Evolutionary conservation across 2,329 filamentous ascomycete genomes (phyloP).

Genomic region (Alternaria sp.): DNA sequence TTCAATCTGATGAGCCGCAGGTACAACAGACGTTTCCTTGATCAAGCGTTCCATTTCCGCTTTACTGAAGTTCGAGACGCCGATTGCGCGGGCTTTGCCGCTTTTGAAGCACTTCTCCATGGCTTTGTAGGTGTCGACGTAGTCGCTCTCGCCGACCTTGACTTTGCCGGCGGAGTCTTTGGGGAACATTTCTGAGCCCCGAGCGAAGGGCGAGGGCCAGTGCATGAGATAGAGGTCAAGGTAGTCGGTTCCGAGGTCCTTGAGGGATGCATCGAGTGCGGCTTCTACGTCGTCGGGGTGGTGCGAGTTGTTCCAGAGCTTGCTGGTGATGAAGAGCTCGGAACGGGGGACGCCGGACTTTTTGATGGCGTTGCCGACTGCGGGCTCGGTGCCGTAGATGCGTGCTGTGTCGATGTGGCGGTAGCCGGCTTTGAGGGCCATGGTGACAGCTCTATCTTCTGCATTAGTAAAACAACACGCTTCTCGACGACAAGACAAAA

Average conservation of each 20-base stretch:
- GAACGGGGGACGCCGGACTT: slow-evolving; percentile 49
- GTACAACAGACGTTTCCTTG: slow-evolving; percentile 44
- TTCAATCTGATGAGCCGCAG: slow-evolving; percentile 43
- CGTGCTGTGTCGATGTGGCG: slow-evolving; percentile 40
- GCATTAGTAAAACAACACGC: background rate
- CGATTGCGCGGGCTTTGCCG: slow-evolving; percentile 39
- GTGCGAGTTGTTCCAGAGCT: slow-evolving; percentile 92
- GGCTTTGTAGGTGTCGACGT: slow-evolving; percentile 44
- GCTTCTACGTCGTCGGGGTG: slow-evolving; percentile 69
- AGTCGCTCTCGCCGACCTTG: slow-evolving; percentile 32
- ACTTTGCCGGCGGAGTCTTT: slow-evolving; percentile 51
- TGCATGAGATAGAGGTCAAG: slow-evolving; percentile 83
- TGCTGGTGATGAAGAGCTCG: slow-evolving; percentile 63
- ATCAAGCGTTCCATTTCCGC: slow-evolving; percentile 60
- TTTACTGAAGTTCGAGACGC: slow-evolving; percentile 43
- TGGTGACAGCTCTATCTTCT: slow-evolving; percentile 45
- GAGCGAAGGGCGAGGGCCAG: slow-evolving; percentile 79
- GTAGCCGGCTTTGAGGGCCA: slow-evolving; percentile 36
- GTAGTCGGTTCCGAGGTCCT: slow-evolving; percentile 82
- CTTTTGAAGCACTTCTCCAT: slow-evolving; percentile 49
- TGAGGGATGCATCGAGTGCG: slow-evolving; percentile 74
- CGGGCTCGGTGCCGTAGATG: slow-evolving; percentile 35
- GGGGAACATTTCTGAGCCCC: slow-evolving; percentile 68
- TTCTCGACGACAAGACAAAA: background rate
- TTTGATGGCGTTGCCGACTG: slow-evolving; percentile 36